Evolutionary conservation across 768 basidiomycete genomes (phyloP).

Genomic region (Royoungia palumana): DNA sequence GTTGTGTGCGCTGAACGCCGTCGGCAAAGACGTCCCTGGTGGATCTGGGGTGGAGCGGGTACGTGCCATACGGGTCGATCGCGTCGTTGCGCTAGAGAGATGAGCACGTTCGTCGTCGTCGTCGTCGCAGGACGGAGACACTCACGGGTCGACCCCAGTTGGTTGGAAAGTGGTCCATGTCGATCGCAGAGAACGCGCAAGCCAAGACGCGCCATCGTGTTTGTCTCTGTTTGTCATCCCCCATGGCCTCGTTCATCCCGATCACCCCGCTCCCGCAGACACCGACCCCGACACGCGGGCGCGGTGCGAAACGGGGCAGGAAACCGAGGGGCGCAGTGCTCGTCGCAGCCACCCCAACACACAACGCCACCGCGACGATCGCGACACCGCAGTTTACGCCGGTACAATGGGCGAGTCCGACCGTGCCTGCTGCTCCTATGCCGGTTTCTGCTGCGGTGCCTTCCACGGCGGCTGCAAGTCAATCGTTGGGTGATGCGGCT

Average conservation of each 20-base stretch:
- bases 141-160: slow-evolving; percentile 81
- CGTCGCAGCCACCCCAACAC: slow-evolving; percentile 9
- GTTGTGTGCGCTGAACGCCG: slow-evolving; percentile 78
- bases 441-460: slow-evolving; percentile 5
- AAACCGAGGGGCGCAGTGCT: slow-evolving; percentile 21
- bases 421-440: slow-evolving; percentile 8
- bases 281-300: slow-evolving; percentile 24
- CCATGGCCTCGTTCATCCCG: slow-evolving; percentile 30
- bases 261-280: slow-evolving; percentile 21
- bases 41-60: slow-evolving; percentile 65
- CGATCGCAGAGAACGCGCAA: slow-evolving; percentile 20
- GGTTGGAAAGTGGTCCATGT: slow-evolving; percentile 81
- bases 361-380: slow-evolving; percentile 5
- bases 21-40: slow-evolving; percentile 56
- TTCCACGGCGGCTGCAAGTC: neutral
- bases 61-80: slow-evolving; percentile 73
- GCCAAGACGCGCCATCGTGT: slow-evolving; percentile 23
- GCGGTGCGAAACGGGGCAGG: slow-evolving; percentile 26
- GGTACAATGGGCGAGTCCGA: slow-evolving; percentile 38
- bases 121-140: neutral
- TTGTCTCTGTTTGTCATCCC: slow-evolving; percentile 14
- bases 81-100: slow-evolving; percentile 64
- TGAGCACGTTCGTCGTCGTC: neutral
- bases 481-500: slow-evolving; percentile 7
- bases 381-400: slow-evolving; percentile 28